Base-by-base conservation (phyloP, 2,329 filamentous ascomycete genomes). In the Xylaria sp. region DNA sequence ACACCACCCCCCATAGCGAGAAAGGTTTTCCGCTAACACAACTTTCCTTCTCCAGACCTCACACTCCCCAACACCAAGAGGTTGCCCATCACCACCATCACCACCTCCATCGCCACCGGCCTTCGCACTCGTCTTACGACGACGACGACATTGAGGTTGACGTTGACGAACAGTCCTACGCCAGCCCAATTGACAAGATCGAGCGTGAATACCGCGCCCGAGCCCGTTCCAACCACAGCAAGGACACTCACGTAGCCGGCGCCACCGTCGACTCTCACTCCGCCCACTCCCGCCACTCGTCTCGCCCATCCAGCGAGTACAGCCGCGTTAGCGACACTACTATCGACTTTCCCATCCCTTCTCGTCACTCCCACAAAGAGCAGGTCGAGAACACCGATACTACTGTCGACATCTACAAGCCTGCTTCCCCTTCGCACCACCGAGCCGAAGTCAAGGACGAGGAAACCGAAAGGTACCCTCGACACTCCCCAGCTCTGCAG, bases 71-170 rank as follows among this genome's bases (percentile, higher is more conserved):
- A n/a, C n/a, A n/a, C n/a, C n/a, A n/a, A n/a, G n/a, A n/a, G n/a
- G n/a, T n/a, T n/a, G n/a, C 61, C 55, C 50, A 63, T 39, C 64
- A 64, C 44, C 52, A 56, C 48, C 57, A 52, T 9, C 50, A 56
- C 45, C 38, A 57, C 21, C 48, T 63, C 52, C 60, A 61, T 54
- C 61, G 63, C 43, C 60, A 66, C 54, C 57, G 65, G 24, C 61
- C 59, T 47, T 47, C 44, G 19, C 61, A 55, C 52, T 59, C 29
- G 29, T 34, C 65, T 67, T 86, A 84, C 78, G 77, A 81, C 68
- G 83, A 88, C 73, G 80, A 83, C 72, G 83, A 85, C 72, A 76
- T 90, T 73, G 84, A 90, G 75, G 78, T 86, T 70, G 80, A 89
- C 72, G 79, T 78, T 63, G 72, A 74, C 65, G 74, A 76, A 68